phyloP scores from a whole-genome alignment of 2,329 filamentous ascomycete genomes.

The Tolypocladium album region DNA sequence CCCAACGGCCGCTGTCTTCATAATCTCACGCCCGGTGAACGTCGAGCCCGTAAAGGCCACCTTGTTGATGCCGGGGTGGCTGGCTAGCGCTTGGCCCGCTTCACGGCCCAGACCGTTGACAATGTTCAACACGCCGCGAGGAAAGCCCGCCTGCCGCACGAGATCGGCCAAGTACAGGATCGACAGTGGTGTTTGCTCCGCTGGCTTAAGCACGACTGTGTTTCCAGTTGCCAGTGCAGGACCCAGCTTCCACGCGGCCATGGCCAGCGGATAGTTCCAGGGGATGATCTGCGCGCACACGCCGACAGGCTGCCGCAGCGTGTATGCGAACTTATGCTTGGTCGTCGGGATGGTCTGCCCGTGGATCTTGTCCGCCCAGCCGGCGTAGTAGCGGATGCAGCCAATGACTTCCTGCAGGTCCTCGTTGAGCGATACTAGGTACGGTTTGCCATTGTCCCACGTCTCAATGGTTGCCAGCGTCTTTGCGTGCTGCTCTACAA shows the following conservation, averaged over 20 bases:
- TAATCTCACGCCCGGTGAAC: slow-evolving; percentile 59
- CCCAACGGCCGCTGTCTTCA: slow-evolving; percentile 61
- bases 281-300: slow-evolving; percentile 68
- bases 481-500: slow-evolving; percentile 54
- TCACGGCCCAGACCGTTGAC: slow-evolving; percentile 60
- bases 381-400: slow-evolving; percentile 62
- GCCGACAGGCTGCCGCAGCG: slow-evolving; percentile 64
- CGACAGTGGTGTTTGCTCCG: slow-evolving; percentile 57
- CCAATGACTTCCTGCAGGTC: slow-evolving; percentile 41
- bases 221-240: slow-evolving; percentile 58
- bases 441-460: slow-evolving; percentile 70
- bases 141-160: slow-evolving; percentile 64
- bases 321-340: slow-evolving; percentile 62
- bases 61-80: slow-evolving; percentile 62
- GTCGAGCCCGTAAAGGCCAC: slow-evolving; percentile 73
- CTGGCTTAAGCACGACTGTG: slow-evolving; percentile 53
- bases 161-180: slow-evolving; percentile 56
- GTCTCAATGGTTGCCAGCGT: slow-evolving; percentile 49
- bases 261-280: slow-evolving; percentile 53
- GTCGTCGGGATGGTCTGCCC: slow-evolving; percentile 66
- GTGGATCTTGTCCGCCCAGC: slow-evolving; percentile 69
- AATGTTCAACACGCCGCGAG: slow-evolving; percentile 67
- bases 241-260: slow-evolving; percentile 59
- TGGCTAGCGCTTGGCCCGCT: slow-evolving; percentile 57
- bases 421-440: slow-evolving; percentile 51